Conservation (phyloP, 306 rosid genomes). For the Adenanthera pavonina region DNA sequence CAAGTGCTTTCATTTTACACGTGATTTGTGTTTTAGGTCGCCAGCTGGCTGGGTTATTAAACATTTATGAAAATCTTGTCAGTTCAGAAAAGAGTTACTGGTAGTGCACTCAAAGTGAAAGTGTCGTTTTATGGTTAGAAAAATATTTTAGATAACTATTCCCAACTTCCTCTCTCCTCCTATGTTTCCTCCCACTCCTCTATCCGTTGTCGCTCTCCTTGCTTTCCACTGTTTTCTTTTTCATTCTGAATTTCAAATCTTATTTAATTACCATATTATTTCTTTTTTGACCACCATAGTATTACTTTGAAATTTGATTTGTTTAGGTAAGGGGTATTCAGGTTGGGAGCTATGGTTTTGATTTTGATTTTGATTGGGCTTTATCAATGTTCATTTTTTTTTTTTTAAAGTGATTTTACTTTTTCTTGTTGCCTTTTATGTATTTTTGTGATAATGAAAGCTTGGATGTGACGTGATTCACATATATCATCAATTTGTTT, state of each 20-base stretch:
- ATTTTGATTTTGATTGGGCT: background rate
- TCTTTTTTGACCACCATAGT: background rate
- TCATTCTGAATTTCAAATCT: background rate
- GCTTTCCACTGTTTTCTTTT: background rate
- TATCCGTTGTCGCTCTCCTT: background rate
- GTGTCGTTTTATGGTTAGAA: background rate
- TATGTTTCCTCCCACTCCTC: background rate
- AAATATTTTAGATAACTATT: background rate
- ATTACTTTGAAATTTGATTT: background rate
- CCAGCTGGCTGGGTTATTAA: background rate
- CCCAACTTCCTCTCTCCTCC: background rate
- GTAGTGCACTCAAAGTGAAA: background rate
- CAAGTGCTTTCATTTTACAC: background rate
- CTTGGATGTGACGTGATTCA: background rate
- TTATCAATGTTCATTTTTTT: constrained; percentile 5
- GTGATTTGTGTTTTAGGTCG: background rate
- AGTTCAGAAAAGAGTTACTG: background rate
- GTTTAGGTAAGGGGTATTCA: background rate
- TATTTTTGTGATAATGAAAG: background rate
- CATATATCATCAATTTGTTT: background rate
- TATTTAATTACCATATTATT: background rate
- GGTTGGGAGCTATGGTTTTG: background rate
- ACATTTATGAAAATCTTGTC: background rate
- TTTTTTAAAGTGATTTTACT: background rate
- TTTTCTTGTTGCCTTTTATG: background rate